Conservation (phyloP, 2,329 filamentous ascomycete genomes). For the Aureobasidium sp. region DNA sequence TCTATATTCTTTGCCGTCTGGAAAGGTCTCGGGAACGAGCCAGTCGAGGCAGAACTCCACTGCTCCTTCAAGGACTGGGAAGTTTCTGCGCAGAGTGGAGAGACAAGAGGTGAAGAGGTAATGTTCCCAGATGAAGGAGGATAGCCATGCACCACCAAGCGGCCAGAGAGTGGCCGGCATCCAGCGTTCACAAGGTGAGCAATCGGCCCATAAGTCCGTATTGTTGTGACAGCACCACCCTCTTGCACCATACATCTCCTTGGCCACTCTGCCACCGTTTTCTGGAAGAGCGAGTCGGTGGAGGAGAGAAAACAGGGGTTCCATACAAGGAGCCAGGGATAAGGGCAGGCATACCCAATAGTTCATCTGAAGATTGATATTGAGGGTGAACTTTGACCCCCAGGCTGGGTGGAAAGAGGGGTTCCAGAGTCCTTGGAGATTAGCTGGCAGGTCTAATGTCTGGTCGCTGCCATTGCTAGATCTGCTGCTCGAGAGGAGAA, state of each 20-base stretch:
- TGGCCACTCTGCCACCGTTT: conserved; percentile 23
- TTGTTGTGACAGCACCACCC: conserved; percentile 24
- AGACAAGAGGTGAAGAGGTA: background rate
- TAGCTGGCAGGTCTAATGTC: conserved; percentile 31
- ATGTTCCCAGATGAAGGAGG: conserved; percentile 11
- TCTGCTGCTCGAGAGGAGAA: conserved; percentile 26
- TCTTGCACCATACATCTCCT: conserved; percentile 14
- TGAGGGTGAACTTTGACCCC: conserved; percentile 43
- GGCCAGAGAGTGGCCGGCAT: conserved; percentile 23
- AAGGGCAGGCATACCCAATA: conserved; percentile 35
- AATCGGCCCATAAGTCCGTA: conserved; percentile 24
- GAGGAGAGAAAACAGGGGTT: conserved; percentile 35
- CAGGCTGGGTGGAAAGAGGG: conserved; percentile 34
- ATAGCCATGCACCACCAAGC: conserved; percentile 24
- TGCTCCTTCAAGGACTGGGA: background rate
- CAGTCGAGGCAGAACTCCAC: conserved; percentile 1
- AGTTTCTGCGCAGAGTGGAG: background rate
- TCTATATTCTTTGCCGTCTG: background rate
- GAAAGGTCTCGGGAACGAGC: background rate
- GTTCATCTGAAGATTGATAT: conserved; percentile 47
- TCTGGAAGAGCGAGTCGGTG: conserved; percentile 24
- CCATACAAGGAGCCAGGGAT: conserved; percentile 29
- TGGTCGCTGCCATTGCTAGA: conserved; percentile 28
- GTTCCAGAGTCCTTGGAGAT: conserved; percentile 40
- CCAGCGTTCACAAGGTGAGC: conserved; percentile 20